Evolutionary conservation across 176 grass and related monocot species (phyloP), one percentile per base, ranked within the genome.

Genomic region (Carex kokanica): DNA sequence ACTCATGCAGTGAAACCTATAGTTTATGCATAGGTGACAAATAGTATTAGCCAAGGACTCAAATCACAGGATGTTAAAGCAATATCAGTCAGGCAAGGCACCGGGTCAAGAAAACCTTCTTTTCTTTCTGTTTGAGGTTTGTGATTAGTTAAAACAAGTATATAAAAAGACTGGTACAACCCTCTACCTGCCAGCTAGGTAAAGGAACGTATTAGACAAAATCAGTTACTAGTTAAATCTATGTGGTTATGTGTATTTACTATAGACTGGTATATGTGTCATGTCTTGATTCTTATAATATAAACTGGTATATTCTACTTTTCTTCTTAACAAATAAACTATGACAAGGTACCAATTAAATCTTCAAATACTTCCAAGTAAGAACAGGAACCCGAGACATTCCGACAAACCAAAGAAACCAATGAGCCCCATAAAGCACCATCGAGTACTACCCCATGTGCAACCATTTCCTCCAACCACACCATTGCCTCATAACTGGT

Each of bases 401-500:
- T 17, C 21, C 27, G 0, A 80, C 84, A 90, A 51, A 90, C 85
- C 13, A 74, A 52, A 6, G 81, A 89, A 78, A 89, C 78, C 63
- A 94, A 84, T 24, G 83, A 91, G 41, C 79, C 81, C 95, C 90
- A 97, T 60, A 92, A 57, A 75, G 6, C 6, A 81, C 23, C 4
- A 0, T 87, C 83, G 1, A 92, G 95, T 85, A 65, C 86, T 71
- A 88, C 83, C 25, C 92, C 95, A 84, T 89, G 88, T 52, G 83
- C 67, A 54, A 92, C 80, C 95, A 94, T 97, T 84, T 97, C 95
- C 87, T 94, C 90, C 14, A 97, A 74, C 92, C 95, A 94, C 10
- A 94, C 15, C 52, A 92, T 36, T n/a, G 92, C 90, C 84, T 97
- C 95, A 18, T 91, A 97, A 65, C 83, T 85, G 86, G 81, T 83